Conservation (phyloP, 108 stramenopile species). For the Aureococcus anophagefferens region DNA sequence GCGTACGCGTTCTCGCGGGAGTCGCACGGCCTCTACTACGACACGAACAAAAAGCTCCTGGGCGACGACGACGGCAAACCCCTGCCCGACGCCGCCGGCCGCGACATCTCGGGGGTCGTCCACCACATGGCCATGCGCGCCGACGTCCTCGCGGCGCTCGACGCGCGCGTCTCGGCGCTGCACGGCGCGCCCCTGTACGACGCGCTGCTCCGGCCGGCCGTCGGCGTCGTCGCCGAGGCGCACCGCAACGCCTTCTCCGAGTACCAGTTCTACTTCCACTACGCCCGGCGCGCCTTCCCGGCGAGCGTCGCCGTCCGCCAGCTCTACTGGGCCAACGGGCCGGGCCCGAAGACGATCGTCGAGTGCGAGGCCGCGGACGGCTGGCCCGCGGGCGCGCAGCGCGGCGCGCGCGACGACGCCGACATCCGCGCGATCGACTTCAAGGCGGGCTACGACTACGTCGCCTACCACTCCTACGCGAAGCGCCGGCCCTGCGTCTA, state of each 20-base stretch:
- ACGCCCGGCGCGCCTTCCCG: background rate
- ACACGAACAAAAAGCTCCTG: background rate
- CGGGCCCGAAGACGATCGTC: background rate
- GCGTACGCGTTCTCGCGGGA: background rate
- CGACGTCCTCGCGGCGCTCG: background rate
- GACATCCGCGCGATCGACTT: too few relatives aligned
- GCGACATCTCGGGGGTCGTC: background rate
- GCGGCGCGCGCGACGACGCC: background rate
- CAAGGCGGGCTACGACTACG: background rate
- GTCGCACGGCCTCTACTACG: background rate
- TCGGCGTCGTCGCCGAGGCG: background rate
- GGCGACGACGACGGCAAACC: background rate
- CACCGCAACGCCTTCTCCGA: background rate
- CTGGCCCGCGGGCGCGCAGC: background rate
- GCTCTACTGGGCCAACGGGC: conserved; percentile 2
- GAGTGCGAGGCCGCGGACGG: background rate
- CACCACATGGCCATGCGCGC: background rate
- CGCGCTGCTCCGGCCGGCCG: background rate
- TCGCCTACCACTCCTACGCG: background rate
- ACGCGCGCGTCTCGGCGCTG: background rate
- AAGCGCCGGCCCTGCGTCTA: background rate
- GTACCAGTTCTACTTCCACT: background rate
- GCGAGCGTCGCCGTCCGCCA: background rate
- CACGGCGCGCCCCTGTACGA: background rate
- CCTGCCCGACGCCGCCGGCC: background rate